Evolutionary conservation across 129 eudicot species (phyloP).

Genomic region (Centaurea solstitialis): DNA sequence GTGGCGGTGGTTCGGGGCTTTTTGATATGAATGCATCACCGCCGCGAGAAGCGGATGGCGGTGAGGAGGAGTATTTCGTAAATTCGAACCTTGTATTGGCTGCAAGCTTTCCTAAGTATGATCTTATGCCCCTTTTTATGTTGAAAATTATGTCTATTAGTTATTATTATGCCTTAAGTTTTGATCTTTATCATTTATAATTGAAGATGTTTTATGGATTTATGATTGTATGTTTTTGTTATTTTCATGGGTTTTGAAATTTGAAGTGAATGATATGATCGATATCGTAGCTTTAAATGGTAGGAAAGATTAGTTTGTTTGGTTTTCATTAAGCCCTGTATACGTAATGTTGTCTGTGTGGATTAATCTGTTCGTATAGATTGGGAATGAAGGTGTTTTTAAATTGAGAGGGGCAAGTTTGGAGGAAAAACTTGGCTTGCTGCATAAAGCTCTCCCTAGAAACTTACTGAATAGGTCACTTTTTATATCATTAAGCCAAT

Average conservation of each 20-base stretch:
- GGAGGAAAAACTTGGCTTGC: too few species aligned
- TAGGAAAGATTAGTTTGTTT: background rate
- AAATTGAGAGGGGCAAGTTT: too few species aligned
- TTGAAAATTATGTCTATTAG: background rate
- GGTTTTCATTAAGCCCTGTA: too few species aligned
- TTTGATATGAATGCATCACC: slow-evolving; percentile 55
- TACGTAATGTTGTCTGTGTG: too few species aligned
- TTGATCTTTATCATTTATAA: background rate
- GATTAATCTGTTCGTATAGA: too few species aligned
- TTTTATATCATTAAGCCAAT: too few species aligned
- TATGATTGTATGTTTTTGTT: background rate
- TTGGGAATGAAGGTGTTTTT: too few species aligned
- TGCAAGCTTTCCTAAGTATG: slow-evolving; percentile 33
- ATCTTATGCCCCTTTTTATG: background rate
- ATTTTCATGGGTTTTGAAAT: background rate
- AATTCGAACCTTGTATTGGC: slow-evolving; percentile 36
- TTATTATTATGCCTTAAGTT: background rate
- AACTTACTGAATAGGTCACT: too few species aligned
- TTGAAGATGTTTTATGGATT: slow-evolving; percentile 4
- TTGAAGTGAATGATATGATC: slow-evolving; percentile 3
- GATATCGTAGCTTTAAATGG: background rate
- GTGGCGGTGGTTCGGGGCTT: slow-evolving; percentile 36
- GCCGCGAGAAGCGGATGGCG: slow-evolving; percentile 36
- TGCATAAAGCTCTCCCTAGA: too few species aligned
- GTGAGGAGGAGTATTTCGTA: slow-evolving; percentile 25